Conservation (phyloP, 1,139 yeast genomes). For the Yamadazyma taylorii region DNA sequence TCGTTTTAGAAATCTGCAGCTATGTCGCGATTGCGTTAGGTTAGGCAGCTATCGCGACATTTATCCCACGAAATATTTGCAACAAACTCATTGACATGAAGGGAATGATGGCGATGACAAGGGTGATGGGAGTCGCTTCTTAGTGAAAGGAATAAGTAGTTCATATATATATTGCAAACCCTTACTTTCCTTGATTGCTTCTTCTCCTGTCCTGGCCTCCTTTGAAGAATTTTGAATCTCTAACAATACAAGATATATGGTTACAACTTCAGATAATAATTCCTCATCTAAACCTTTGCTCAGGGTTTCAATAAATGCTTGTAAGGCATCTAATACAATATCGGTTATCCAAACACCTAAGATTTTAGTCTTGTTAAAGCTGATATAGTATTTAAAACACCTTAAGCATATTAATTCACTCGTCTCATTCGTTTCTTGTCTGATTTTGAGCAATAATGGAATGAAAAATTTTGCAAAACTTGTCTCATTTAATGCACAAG, state of each 20-base stretch:
- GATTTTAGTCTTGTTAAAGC: constrained; percentile 14
- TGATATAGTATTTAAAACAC: constrained; percentile 16
- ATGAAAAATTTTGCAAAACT: constrained; percentile 6
- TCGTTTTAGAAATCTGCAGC: constrained; percentile 3
- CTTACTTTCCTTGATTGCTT: no score
- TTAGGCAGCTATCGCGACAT: constrained; percentile 1
- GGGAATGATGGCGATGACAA: no score
- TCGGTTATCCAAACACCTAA: no score
- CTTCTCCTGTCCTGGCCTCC: no score
- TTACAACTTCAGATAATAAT: background rate
- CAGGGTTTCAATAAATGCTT: no score
- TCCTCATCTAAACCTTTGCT: background rate
- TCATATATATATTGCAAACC: background rate
- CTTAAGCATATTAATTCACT: constrained; percentile 1
- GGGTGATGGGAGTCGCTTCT: background rate
- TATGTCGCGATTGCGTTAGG: no score
- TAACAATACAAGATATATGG: background rate
- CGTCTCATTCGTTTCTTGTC: background rate
- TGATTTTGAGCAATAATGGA: background rate
- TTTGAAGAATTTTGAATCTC: no score
- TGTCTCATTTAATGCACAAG: constrained; percentile 4
- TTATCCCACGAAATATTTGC: background rate
- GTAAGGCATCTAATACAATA: no score
- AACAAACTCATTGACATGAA: no score
- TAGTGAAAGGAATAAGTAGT: background rate